Conservation (phyloP, 495 filamentous ascomycete species). For the Thermothielavioides terrestris region DNA sequence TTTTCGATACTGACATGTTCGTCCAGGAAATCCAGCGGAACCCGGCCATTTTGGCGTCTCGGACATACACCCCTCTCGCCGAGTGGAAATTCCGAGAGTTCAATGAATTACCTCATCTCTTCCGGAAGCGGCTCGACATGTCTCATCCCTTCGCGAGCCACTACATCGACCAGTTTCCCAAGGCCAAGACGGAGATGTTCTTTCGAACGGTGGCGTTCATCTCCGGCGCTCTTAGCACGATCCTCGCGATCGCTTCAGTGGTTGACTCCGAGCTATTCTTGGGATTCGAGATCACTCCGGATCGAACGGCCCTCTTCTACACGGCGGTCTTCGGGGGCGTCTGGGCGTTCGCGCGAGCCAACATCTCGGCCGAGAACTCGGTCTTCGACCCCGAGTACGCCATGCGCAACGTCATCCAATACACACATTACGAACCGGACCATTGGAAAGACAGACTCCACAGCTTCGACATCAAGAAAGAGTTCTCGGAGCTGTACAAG, state of each 20-base stretch:
- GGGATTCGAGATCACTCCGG: conserved; percentile 78
- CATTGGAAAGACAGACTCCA: conserved; percentile 86
- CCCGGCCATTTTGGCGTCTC: conserved; percentile 64
- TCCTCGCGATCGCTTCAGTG: conserved; percentile 70
- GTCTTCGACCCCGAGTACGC: conserved; percentile 91
- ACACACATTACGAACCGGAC: conserved; percentile 79
- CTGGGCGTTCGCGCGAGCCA: conserved; percentile 70
- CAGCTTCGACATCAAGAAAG: conserved; percentile 71
- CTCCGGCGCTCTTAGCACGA: conserved; percentile 72
- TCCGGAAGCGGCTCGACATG: conserved; percentile 82
- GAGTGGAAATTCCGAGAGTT: conserved; percentile 99
- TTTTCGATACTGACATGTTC: conserved; percentile 7
- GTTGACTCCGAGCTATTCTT: conserved; percentile 86
- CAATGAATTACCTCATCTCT: conserved; percentile 90
- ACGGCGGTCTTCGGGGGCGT: conserved; percentile 60
- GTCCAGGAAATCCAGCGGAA: conserved; percentile 84
- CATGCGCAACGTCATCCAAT: conserved; percentile 77
- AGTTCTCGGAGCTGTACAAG: conserved; percentile 83
- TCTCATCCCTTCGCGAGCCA: conserved; percentile 86
- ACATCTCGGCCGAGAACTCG: conserved; percentile 74
- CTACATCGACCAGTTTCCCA: conserved; percentile 94
- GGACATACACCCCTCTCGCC: conserved; percentile 85
- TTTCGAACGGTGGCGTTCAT: conserved; percentile 80
- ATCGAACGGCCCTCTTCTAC: conserved; percentile 78
- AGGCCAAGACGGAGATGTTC: conserved; percentile 78